Conservation (phyloP, 2,329 filamentous ascomycete species). For the Stachybotrys chartarum region DNA sequence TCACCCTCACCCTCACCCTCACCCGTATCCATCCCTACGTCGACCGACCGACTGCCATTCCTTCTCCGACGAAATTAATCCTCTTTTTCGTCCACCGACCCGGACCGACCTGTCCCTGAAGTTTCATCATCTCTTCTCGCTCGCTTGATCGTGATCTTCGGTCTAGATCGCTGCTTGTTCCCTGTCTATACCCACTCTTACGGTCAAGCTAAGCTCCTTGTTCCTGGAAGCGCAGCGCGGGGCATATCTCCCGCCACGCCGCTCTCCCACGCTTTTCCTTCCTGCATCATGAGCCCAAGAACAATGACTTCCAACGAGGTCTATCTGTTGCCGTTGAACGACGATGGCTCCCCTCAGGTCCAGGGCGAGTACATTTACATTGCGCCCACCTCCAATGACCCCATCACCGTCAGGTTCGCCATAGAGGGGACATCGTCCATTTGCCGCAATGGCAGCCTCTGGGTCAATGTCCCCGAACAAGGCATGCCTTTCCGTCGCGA, state of each 20-base stretch:
- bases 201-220: background rate
- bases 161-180: background rate
- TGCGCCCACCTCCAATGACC: slow-evolving; percentile 64
- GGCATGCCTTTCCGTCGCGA: slow-evolving; percentile 70
- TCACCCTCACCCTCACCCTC: background rate
- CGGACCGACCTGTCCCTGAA: background rate
- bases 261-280: slow-evolving; percentile 15
- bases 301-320: slow-evolving; percentile 64
- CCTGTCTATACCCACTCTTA: background rate
- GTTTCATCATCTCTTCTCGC: background rate
- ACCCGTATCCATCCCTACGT: background rate
- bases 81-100: background rate
- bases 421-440: slow-evolving; percentile 95
- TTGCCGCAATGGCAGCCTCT: slow-evolving; percentile 87
- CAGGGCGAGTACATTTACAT: slow-evolving; percentile 88
- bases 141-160: background rate
- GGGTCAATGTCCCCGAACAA: slow-evolving; percentile 86
- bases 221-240: slow-evolving; percentile 1
- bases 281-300: slow-evolving; percentile 46
- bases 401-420: slow-evolving; percentile 76
- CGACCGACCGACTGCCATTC: background rate
- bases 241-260: background rate
- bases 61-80: background rate
- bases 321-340: slow-evolving; percentile 84
- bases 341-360: slow-evolving; percentile 86